A percentile compares a stretch with the other conserved stretches of the same genome.
Evolutionary conservation across 2,329 filamentous ascomycete genomes (phyloP).

Genomic region (Fusarium nematophilum): DNA sequence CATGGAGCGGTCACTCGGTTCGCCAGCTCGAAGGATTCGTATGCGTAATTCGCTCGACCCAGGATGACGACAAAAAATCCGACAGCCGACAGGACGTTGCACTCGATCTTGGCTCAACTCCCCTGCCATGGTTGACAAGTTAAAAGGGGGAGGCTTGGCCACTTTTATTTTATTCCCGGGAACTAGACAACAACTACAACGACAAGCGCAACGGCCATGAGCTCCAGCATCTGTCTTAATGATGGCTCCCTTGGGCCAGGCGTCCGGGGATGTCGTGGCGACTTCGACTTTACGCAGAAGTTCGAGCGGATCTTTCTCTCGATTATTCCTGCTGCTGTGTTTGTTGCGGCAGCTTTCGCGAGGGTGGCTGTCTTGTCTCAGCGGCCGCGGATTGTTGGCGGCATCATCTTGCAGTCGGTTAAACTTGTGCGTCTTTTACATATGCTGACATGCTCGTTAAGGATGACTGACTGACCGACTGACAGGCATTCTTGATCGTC

Average conservation of each 20-base stretch:
- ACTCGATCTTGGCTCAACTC: too few relatives aligned
- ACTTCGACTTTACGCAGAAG: constrained; percentile 63
- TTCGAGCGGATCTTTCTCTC: constrained; percentile 62
- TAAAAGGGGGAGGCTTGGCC: too few relatives aligned
- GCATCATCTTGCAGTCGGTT: constrained; percentile 46
- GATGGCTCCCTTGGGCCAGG: constrained; percentile 56
- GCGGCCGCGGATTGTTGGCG: constrained; percentile 49
- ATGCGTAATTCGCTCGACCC: too few relatives aligned
- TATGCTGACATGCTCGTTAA: too few relatives aligned
- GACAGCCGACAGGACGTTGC: too few relatives aligned
- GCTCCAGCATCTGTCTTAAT: constrained; percentile 45
- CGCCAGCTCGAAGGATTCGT: too few relatives aligned
- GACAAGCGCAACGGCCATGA: too few relatives aligned
- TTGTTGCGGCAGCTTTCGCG: constrained; percentile 50
- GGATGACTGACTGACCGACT: not conserved
- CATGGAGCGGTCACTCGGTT: too few relatives aligned
- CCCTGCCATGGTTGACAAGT: too few relatives aligned
- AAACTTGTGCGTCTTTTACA: constrained; percentile 43
- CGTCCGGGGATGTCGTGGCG: constrained; percentile 58
- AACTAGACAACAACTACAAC: too few relatives aligned
- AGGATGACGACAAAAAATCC: too few relatives aligned
- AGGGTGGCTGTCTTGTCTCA: constrained; percentile 48
- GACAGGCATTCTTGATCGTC: constrained; percentile 38
- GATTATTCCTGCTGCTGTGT: constrained; percentile 54
- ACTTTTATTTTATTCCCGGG: too few relatives aligned